These are phyloP conservation scores for Populus euphratica DNA, from an alignment of 345 rosid genomes.

Conservation along the genomic window DNA sequence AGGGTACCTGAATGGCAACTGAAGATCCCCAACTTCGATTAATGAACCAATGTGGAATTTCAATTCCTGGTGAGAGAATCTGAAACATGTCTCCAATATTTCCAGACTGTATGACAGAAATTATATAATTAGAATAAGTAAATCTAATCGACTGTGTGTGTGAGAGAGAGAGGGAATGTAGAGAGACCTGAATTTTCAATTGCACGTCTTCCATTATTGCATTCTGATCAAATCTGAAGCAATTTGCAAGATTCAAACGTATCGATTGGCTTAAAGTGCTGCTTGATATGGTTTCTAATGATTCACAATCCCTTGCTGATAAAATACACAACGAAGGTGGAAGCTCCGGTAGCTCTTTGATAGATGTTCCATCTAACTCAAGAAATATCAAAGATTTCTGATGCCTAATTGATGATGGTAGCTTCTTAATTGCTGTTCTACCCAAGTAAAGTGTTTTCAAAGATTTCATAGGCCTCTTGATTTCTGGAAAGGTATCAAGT, in stretches of 20 bases:
- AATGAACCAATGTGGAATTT: neutral
- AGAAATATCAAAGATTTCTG: neutral
- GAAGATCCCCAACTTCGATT: neutral
- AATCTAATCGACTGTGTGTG: neutral
- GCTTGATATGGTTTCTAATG: neutral
- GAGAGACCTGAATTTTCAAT: neutral
- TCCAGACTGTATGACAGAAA: neutral
- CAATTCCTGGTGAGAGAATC: neutral
- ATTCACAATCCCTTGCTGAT: neutral
- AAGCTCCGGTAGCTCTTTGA: neutral
- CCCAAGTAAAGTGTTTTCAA: neutral
- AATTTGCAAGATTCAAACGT: neutral
- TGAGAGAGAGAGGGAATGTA: neutral
- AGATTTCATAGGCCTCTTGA: neutral
- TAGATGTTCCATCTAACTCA: neutral
- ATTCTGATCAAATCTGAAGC: neutral
- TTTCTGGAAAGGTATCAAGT: constrained; percentile 1
- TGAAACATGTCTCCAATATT: neutral
- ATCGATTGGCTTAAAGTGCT: neutral
- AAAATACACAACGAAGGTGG: neutral
- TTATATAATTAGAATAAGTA: too few relatives aligned
- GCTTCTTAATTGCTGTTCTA: neutral
- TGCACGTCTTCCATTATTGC: neutral
- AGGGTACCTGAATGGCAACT: neutral
- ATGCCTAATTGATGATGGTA: neutral